A percentile compares a stretch with the other conserved stretches of the same genome.
Evolutionary conservation across 2,329 filamentous ascomycete genomes (phyloP).

Genomic region (Ramularia endophylla): DNA sequence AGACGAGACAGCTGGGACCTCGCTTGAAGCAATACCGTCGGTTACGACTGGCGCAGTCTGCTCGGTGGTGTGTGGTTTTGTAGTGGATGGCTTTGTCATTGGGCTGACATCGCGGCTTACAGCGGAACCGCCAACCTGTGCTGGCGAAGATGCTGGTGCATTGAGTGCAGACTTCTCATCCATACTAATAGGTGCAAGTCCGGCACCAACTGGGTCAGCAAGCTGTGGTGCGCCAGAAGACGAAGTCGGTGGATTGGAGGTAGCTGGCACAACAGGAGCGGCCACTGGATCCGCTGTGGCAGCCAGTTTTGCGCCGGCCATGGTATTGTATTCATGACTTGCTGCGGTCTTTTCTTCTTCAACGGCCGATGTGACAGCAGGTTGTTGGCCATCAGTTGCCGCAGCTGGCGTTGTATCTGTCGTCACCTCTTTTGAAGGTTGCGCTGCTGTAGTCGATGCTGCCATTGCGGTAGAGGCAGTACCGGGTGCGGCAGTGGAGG

Average conservation of each 20-base stretch:
- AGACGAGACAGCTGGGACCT: conserved; percentile 16
- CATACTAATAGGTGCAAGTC: conserved; percentile 21
- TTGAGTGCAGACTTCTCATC: conserved; percentile 31
- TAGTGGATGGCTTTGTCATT: conserved; percentile 34
- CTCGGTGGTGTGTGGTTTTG: conserved; percentile 14
- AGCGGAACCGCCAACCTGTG: conserved; percentile 24
- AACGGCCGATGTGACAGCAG: conserved; percentile 61
- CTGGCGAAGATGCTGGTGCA: conserved; percentile 28
- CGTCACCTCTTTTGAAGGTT: conserved; percentile 24
- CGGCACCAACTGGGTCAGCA: conserved; percentile 21
- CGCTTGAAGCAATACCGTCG: conserved; percentile 34
- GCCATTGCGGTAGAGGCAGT: conserved; percentile 3
- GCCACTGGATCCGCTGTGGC: conserved; percentile 35
- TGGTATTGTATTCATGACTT: conserved; percentile 45
- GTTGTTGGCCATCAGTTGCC: conserved; percentile 59
- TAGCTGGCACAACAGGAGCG: conserved; percentile 28
- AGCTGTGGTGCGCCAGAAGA: conserved; percentile 27
- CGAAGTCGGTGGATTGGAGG: conserved; percentile 6
- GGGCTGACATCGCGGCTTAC: conserved; percentile 35
- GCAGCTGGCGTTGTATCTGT: conserved; percentile 26
- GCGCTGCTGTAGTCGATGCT: not conserved
- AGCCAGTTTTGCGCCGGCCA: conserved; percentile 41
- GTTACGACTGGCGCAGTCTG: conserved; percentile 38
- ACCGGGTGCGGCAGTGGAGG: conserved; percentile 30
- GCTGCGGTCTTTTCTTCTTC: conserved; percentile 70